Evolutionary conservation across 441 rosid genomes (phyloP).

Genomic region (Brassica balearica): DNA sequence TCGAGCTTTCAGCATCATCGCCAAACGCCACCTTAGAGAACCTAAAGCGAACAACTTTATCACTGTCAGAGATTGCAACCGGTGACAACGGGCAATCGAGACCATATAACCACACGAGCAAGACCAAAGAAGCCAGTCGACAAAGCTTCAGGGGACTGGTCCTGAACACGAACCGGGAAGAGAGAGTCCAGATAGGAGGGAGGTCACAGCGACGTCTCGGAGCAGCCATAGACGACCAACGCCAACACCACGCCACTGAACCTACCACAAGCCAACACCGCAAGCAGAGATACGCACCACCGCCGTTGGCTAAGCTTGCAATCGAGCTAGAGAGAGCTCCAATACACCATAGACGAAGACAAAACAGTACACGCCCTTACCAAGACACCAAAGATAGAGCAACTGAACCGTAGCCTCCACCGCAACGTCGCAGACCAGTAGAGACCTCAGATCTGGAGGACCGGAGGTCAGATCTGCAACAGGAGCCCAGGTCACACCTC

Average conservation of each 20-base stretch:
- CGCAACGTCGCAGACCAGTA: not conserved
- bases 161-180: not conserved
- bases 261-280: not conserved
- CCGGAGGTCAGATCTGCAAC: not conserved
- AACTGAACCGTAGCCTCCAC: not conserved
- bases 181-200: not conserved
- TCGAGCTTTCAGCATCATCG: not conserved
- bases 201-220: not conserved
- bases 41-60: not conserved
- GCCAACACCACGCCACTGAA: not conserved
- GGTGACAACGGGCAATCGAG: not conserved
- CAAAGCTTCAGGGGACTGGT: not conserved
- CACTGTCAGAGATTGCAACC: not conserved
- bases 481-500: not conserved
- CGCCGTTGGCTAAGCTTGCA: not conserved
- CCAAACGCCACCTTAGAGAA: not conserved
- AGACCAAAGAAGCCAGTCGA: not conserved
- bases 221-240: not conserved
- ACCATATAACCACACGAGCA: not conserved
- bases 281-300: not conserved
- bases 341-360: not conserved
- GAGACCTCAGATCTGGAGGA: not conserved
- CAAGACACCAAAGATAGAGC: not conserved
- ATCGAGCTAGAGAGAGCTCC: not conserved
- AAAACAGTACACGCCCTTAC: not conserved